Conservation (phyloP, 2,329 filamentous ascomycete genomes). For the Exophiala sp. region DNA sequence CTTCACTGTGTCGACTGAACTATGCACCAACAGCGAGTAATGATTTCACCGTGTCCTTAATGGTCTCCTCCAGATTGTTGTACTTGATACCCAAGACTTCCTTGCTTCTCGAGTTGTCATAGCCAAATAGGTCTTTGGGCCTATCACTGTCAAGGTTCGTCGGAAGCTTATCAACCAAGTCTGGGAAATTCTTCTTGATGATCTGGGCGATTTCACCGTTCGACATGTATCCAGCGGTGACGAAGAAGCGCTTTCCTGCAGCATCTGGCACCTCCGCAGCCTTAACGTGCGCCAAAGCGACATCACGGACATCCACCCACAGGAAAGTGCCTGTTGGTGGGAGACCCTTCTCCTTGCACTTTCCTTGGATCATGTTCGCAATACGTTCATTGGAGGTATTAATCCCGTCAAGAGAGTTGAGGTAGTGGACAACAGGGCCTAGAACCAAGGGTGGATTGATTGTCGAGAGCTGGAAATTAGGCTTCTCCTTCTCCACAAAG, state of each 20-base stretch:
- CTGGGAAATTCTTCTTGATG: slow-evolving; percentile 42
- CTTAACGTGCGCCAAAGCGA: slow-evolving; percentile 47
- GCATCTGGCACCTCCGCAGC: slow-evolving; percentile 47
- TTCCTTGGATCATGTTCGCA: slow-evolving; percentile 40
- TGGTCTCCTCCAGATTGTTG: slow-evolving; percentile 35
- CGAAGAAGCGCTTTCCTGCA: slow-evolving; percentile 45
- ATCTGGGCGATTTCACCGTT: slow-evolving; percentile 43
- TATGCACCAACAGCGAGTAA: slow-evolving; percentile 53
- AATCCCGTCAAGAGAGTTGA: slow-evolving; percentile 60
- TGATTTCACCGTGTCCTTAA: slow-evolving; percentile 49
- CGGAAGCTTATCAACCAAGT: slow-evolving; percentile 42
- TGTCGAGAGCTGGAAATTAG: slow-evolving; percentile 58
- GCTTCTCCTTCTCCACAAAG: slow-evolving; percentile 55
- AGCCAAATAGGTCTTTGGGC: slow-evolving; percentile 47
- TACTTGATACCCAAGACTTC: slow-evolving; percentile 43
- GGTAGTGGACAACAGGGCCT: slow-evolving; percentile 61
- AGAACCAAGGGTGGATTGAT: slow-evolving; percentile 63
- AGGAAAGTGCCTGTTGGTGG: slow-evolving; percentile 53
- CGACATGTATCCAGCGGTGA: slow-evolving; percentile 39
- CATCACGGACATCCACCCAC: slow-evolving; percentile 54
- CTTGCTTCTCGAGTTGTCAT: slow-evolving; percentile 41
- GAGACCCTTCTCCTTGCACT: slow-evolving; percentile 19
- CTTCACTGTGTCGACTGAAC: background rate
- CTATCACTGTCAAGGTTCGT: slow-evolving; percentile 53
- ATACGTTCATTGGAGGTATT: slow-evolving; percentile 73